Base-by-base conservation (phyloP, 352 stramenopile species). In the Globisporangium cystogenes region DNA sequence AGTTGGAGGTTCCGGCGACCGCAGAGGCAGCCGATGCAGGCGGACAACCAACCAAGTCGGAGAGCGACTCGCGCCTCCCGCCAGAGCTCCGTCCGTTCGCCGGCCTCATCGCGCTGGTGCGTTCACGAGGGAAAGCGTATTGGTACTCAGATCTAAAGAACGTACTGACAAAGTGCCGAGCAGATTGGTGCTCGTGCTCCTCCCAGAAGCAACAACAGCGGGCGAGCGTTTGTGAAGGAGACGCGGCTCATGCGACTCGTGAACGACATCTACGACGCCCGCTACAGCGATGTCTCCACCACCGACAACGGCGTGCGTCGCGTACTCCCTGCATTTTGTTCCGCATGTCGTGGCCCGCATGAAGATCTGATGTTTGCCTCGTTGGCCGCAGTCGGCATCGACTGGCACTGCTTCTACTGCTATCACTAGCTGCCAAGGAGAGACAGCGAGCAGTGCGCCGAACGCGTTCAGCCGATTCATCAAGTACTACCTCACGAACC, bases 231-330 rank as follows among this genome's bases (percentile, higher is more conserved):
- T 45, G 63, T 68, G 27, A 86, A 76, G 45, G 70, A 83, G 46
- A 71, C 55, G 46, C 71, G 74, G 29, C 59, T 84, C 6, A 56
- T 78, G 18, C 64, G 67, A 24, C 70, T 82, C 1, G 72, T 91
- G 26, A 83, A 82, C 45, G 77, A 91, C 18, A 79, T 91, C 33
- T 91, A 89, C 53, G 77, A 91, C 55, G 68, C 76, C 23, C 65
- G 64, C 0, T 65, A 71, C 36, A 74, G 72, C 3, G 64, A 83
- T 10, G 51, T 33, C 8, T 62, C 47, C 7, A 60, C 39, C 16
- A 42, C 53, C 39, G 67, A 45, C 35, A 57, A 35, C 18, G 58
- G 47, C 14, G 64, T 44, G 43, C 61, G 66, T 67, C n/a, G 33
- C 15, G 12, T 11, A 11, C 31, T 36, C 12, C 8, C 31, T n/a